Evolutionary conservation across 352 stramenopile species (phyloP), one percentile per base, ranked within the genome.

Genomic region (Pythium pyrilobum): DNA sequence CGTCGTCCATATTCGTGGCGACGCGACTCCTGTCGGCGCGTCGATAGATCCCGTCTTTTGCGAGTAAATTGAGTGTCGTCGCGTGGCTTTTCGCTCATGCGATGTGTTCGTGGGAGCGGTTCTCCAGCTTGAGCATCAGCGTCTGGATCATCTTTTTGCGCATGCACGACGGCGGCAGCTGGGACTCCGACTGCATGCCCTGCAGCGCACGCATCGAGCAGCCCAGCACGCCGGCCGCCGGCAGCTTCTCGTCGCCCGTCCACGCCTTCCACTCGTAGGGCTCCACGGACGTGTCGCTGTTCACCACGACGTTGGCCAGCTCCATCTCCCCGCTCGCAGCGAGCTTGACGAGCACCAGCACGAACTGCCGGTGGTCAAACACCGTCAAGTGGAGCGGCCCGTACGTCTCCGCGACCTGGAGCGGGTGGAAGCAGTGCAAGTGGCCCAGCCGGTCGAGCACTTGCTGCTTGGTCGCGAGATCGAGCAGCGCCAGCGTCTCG

Each of bases 401-500:
- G 47, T 85, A 88, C 0, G 57, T 72, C 46, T 86, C 77, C 15
- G 58, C 63, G 41, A 74, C 61, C 48, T 86, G 75, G 8, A 88
- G 55, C 4, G 77, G 75, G 36, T 86, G 75, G 44, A 88, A 86
- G 34, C 69, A 83, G 32, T 85, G 76, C 16, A 88, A 52, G 21
- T 72, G 63, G 16, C 80, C 80, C 12, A 90, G 56, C 21, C 80
- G 71, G 52, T 86, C 77, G 6, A 88, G 39, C 11, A 88, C 69
- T 28, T 87, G 77, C 11, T 71, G 71, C 59, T 87, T 87, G 16
- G 75, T 86, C 5, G 63, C 66, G 16, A 85, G 50, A 52, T 90
- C 80, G 2, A 90, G 47, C 20, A 90, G 48, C n/a, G 73, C 77
- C 18, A 90, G 64, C 21, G 77, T 69, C 43, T 90, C 80, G 28